Evolutionary conservation across 2,329 filamentous ascomycete genomes (phyloP), one percentile per base, ranked within the genome.

Genomic region (Daldinia eschscholtzii): DNA sequence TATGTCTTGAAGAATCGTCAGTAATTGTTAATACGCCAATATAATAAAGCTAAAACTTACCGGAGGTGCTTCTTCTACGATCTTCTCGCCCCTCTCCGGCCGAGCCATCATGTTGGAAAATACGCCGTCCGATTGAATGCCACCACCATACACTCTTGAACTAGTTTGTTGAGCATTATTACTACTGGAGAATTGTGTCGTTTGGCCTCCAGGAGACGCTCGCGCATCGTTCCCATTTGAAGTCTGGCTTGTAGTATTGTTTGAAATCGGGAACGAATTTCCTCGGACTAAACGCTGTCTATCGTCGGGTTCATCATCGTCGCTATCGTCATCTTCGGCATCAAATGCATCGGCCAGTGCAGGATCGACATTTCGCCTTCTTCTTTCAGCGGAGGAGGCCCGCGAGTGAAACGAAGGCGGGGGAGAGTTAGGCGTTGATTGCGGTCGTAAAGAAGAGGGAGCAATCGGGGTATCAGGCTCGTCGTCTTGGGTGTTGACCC

Each of bases 61-160:
- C 63, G 96, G 96, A 83, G 96, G 96, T 80, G 93, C 88, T 81
- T 99, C 96, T 70, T 99, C 96, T 65, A 88, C 75, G 18, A 92
- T 84, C 73, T 90, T 89, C 70, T 93, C 92, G 67, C 93, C 91
- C 30, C 89, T 86, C 75, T 97, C 93, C 0, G 95, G 95, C 79
- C 97, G 95, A 13, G 96, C 96, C 73, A 89, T 93, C 73, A 99
- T 82, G 79, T 99, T 99, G 61, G 95, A 96, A 82, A 97, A 99
- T 28, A 99, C 96, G 68, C 96, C 96, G 80, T 98, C 96, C 57
- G 93, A 94, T 61, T 92, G 90, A n/a, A 90, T 88, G 26, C 91
- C 91, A 60, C 91, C 88, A 48, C 93, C 92, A 68, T 93, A 89
- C 1, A 92, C 86, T 69, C 88, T 83, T 35, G 79, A 82, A 75